Base-by-base conservation (phyloP, 371 early-diverging fungal genomes). In the Mycotypha africana region DNA sequence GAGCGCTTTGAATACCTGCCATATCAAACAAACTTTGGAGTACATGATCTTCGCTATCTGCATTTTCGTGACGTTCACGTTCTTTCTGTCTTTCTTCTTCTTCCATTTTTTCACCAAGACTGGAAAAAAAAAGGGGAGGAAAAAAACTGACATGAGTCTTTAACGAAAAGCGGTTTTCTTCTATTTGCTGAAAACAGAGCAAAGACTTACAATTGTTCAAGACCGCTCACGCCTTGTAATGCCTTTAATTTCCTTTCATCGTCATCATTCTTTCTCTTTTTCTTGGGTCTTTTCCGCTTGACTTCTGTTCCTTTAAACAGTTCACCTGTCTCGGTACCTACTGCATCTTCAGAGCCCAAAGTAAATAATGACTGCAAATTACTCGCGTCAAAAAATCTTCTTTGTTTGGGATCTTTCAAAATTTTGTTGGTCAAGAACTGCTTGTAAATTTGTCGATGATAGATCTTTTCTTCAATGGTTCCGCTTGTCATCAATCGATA, bases 381-480 rank as follows among this genome's bases (percentile, higher is more conserved):
- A 22, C 62, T 42, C 41, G 67, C 78, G 46, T 92, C 86, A 71
- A 97, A 97, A 50, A 94, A 93, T 32, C 94, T 78, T 53, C 77
- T 74, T 51, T 94, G 92, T 38, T 86, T 83, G 3, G 98, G 97
- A 41, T 97, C 94, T 36, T 88, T 86, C 24, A 98, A 72, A 23
- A 99, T 91, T 65, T 93, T 95, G 79, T 95, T 91, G 16, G 95
- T 86, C 56, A 99, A 53, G 46, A 94, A 90, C 59, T 93, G 91
- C 60, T 99, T 99, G 68, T 94, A 97, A 25, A 99, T 93, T 65
- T 98, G 97, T 12, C 95, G 82, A 58, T 97, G 94, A 63, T 94
- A 94, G 4, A 97, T 94, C 66, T 97, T 98, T 64, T 97, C 97
- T 57, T 99, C 99, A 32, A 99, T 96, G 0, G 98, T 98, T 5